Evolutionary conservation across 2,329 filamentous ascomycete genomes (phyloP).

Genomic region (Sarocladium kiliense): DNA sequence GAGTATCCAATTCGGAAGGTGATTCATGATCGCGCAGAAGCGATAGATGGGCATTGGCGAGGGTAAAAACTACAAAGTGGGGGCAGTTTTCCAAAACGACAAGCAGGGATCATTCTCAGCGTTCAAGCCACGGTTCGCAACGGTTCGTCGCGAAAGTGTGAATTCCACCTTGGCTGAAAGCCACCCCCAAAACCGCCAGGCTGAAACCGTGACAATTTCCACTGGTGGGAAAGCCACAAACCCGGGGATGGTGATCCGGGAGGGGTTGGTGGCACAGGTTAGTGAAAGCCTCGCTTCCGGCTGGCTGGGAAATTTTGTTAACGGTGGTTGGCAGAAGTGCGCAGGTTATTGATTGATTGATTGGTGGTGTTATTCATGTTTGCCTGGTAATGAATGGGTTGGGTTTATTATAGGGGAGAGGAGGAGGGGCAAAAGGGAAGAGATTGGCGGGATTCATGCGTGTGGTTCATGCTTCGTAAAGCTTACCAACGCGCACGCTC

Average conservation of each 20-base stretch:
- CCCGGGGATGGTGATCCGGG: not conserved
- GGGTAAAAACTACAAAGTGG: no score
- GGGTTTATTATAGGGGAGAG: not conserved
- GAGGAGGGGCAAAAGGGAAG: not conserved
- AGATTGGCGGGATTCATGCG: not conserved
- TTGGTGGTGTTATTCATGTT: not conserved
- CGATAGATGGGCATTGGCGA: not conserved
- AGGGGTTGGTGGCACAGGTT: no score
- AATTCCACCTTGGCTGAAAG: not conserved
- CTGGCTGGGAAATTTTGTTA: not conserved
- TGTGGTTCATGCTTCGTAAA: no score
- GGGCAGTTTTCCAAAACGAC: no score
- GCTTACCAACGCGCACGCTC: no score
- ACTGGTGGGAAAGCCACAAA: not conserved
- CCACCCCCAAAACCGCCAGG: not conserved
- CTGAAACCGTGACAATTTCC: constrained; percentile 7
- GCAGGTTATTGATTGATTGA: not conserved
- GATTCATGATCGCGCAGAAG: not conserved
- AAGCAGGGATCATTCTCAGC: not conserved
- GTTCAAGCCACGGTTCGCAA: not conserved
- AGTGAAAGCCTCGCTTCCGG: not conserved
- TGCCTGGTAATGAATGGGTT: no score
- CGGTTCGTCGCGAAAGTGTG: no score
- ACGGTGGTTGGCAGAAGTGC: not conserved
- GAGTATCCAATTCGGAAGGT: not conserved